These are phyloP conservation scores for Combretum micranthum DNA, from an alignment of 345 rosid species.

Conservation along the genomic window DNA sequence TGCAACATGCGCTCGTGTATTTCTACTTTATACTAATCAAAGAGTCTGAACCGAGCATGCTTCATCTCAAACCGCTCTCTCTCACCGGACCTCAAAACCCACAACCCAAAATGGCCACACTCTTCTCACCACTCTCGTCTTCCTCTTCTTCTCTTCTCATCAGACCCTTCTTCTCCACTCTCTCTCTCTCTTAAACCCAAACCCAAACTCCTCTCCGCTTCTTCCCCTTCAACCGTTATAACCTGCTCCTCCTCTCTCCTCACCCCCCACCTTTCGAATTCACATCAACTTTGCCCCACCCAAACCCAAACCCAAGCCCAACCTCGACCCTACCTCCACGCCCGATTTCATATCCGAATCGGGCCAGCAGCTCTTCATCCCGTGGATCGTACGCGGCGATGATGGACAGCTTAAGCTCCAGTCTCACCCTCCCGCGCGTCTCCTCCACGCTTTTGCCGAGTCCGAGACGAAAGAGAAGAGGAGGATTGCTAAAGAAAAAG, in stretches of 20 bases:
- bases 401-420: constrained; percentile 77
- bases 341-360: constrained; percentile 2
- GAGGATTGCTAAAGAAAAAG: constrained; percentile 20
- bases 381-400: constrained; percentile 91
- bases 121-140: constrained; percentile 21
- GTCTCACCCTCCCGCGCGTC: constrained; percentile 55
- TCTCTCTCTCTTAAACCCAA: constrained; percentile 13
- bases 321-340: background rate
- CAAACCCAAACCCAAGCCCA: constrained; percentile 38
- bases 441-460: constrained; percentile 57
- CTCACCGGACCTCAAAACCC: background rate
- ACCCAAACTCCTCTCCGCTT: constrained; percentile 24
- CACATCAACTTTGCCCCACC: constrained; percentile 80
- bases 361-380: constrained; percentile 58
- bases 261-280: constrained; percentile 48
- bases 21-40: too few species aligned
- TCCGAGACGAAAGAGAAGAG: constrained; percentile 46
- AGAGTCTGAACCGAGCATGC: too few species aligned
- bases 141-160: constrained; percentile 28
- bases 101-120: constrained; percentile 10
- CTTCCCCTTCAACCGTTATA: constrained; percentile 34
- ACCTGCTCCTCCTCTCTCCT: constrained; percentile 21
- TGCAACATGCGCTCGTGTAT: too few species aligned
- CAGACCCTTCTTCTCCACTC: constrained; percentile 21
- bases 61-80: too few species aligned